Percentiles rank a stretch among this genome's conserved stretches.
phyloP scores from a whole-genome alignment of 371 early-diverging fungal genomes.

The Mortierella sp. region DNA sequence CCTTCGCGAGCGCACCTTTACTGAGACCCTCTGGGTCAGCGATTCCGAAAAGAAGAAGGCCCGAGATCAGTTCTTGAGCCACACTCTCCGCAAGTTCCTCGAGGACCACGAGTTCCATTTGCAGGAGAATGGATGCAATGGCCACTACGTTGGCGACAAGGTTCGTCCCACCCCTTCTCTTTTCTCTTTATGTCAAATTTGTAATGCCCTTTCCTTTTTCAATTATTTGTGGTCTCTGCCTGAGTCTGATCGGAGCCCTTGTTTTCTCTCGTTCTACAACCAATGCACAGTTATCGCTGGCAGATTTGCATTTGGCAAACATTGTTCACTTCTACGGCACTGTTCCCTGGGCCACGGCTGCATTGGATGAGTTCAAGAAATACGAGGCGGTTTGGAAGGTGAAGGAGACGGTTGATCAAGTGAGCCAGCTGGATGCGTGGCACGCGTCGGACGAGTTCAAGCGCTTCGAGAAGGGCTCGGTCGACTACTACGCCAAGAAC shows the following conservation, averaged over 20 bases:
- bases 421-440: constrained; percentile 25
- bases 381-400: constrained; percentile 39
- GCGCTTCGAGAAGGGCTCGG: constrained; percentile 13
- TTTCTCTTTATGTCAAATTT: background rate
- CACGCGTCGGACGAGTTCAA: constrained; percentile 30
- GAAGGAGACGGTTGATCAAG: constrained; percentile 33
- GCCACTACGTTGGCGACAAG: constrained; percentile 49
- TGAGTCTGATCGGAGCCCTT: too few species aligned
- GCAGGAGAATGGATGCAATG: constrained; percentile 44
- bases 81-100: constrained; percentile 24
- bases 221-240: background rate
- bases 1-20: constrained; percentile 33
- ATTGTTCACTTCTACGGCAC: constrained; percentile 27
- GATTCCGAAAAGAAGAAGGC: background rate
- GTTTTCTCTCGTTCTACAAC: background rate
- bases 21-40: background rate
- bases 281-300: constrained; percentile 31
- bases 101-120: constrained; percentile 45
- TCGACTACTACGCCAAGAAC: constrained; percentile 16
- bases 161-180: background rate
- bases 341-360: constrained; percentile 30
- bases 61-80: constrained; percentile 18
- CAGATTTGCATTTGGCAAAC: constrained; percentile 42
- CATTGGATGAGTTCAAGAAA: constrained; percentile 19
- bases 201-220: background rate